Evolutionary conservation across 2,329 filamentous ascomycete genomes (phyloP).

Genomic region (Cladosporium sp.): DNA sequence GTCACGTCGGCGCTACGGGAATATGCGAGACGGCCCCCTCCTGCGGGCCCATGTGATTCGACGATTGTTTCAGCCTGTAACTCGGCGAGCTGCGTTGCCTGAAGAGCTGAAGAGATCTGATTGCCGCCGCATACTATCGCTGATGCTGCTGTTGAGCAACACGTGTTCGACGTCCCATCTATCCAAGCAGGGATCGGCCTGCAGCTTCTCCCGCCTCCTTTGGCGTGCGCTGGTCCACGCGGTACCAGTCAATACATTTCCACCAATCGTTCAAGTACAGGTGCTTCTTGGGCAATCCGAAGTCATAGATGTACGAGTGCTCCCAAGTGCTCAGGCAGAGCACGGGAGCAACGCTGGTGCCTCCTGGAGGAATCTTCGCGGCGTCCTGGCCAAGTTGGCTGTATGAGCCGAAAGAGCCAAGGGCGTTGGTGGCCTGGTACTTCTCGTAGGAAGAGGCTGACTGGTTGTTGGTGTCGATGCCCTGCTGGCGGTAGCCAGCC

Average conservation of each 20-base stretch:
- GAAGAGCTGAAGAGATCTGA: too few species aligned
- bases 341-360: slow-evolving; percentile 67
- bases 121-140: too few species aligned
- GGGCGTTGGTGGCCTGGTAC: slow-evolving; percentile 21
- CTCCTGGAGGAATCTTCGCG: slow-evolving; percentile 56
- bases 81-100: too few species aligned
- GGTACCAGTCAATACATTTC: slow-evolving; percentile 79
- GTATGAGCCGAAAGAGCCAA: slow-evolving; percentile 36
- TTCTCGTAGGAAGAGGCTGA: slow-evolving; percentile 24
- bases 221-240: slow-evolving; percentile 46
- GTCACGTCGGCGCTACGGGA: neutral
- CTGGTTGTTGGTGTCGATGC: slow-evolving; percentile 65
- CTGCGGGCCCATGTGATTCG: neutral
- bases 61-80: neutral
- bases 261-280: slow-evolving; percentile 79
- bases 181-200: neutral
- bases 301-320: slow-evolving; percentile 86
- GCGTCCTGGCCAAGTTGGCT: slow-evolving; percentile 27
- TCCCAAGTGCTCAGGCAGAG: slow-evolving; percentile 96
- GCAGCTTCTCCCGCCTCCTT: slow-evolving; percentile 5
- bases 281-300: slow-evolving; percentile 70
- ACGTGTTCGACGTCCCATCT: neutral
- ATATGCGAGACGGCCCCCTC: neutral
- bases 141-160: neutral
- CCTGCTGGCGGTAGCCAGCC: slow-evolving; percentile 73